phyloP scores from a whole-genome alignment of 2,329 filamentous ascomycete genomes.

The Acarospora socialis region DNA sequence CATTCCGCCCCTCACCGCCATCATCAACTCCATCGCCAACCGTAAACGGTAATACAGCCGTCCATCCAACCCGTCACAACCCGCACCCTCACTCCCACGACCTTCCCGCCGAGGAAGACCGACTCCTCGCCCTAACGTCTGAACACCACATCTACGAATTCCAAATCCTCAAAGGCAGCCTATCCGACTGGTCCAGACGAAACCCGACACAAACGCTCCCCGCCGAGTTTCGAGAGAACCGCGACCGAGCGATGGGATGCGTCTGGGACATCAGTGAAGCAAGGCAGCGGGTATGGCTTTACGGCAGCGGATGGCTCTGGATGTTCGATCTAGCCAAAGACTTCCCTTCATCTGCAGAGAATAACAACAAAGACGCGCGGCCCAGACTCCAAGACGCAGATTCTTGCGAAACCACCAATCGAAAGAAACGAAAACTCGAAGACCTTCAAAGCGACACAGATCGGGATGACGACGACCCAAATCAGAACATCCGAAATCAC shows the following conservation, averaged over 20 bases:
- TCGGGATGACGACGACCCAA: constrained; percentile 17
- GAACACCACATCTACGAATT: constrained; percentile 62
- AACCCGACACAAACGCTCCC: constrained; percentile 69
- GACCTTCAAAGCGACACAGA: constrained; percentile 14
- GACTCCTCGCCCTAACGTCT: constrained; percentile 47
- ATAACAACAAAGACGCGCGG: constrained; percentile 14
- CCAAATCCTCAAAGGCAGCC: constrained; percentile 57
- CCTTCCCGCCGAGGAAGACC: constrained; percentile 38
- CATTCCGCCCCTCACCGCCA: constrained; percentile 42
- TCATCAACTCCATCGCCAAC: constrained; percentile 26
- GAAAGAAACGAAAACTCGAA: constrained; percentile 1
- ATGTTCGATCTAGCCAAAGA: constrained; percentile 80
- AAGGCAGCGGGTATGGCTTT: constrained; percentile 66
- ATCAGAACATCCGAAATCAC: constrained; percentile 30
- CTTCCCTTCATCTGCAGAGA: constrained; percentile 32
- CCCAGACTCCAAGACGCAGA: constrained; percentile 18
- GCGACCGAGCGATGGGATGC: constrained; percentile 69
- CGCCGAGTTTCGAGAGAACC: constrained; percentile 54
- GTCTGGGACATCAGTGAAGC: constrained; percentile 57
- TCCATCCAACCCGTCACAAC: constrained; percentile 36
- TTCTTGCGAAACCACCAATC: constrained; percentile 11
- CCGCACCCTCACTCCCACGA: constrained; percentile 42
- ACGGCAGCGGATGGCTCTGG: constrained; percentile 71
- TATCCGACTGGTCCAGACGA: constrained; percentile 74
- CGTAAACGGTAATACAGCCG: constrained; percentile 24